phyloP scores from a whole-genome alignment of 1,284 basidiomycete genomes.

The Mycena sp. region DNA sequence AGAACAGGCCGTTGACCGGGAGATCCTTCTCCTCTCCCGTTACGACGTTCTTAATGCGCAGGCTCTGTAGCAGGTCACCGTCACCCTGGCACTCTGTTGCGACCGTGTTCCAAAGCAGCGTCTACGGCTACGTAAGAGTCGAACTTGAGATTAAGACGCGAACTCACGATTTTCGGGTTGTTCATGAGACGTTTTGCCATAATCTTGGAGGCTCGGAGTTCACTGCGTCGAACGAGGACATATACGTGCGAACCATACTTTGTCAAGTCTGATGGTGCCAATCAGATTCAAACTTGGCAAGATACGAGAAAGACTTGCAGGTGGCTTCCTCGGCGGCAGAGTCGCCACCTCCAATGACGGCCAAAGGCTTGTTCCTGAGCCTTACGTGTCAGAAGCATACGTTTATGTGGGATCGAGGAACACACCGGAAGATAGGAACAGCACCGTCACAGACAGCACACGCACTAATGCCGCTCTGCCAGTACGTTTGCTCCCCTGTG shows the following conservation, averaged over 20 bases:
- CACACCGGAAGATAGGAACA: conserved; percentile 92
- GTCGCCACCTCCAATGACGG: conserved; percentile 97
- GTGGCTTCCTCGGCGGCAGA: conserved; percentile 98
- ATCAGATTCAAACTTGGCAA: conserved; percentile 1
- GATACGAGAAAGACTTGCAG: conserved; percentile 37
- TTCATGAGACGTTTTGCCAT: conserved; percentile 94
- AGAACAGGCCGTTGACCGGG: conserved; percentile 94
- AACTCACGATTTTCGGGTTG: conserved; percentile 89
- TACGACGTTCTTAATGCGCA: conserved; percentile 85
- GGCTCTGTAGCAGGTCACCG: conserved; percentile 88
- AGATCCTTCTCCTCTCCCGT: conserved; percentile 88
- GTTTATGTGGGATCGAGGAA: background rate
- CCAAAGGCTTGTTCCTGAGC: conserved; percentile 91
- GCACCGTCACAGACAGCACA: conserved; percentile 99
- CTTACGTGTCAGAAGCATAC: background rate
- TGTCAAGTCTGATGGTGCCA: conserved; percentile 71
- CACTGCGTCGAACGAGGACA: conserved; percentile 92
- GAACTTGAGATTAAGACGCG: background rate
- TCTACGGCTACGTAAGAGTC: conserved; percentile 48
- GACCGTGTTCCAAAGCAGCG: conserved; percentile 87
- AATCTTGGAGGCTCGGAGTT: conserved; percentile 96
- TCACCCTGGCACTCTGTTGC: conserved; percentile 94
- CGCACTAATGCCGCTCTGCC: conserved; percentile 98
- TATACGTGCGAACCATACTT: conserved; percentile 96
- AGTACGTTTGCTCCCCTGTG: conserved; percentile 94